phyloP scores from a whole-genome alignment of 2,329 filamentous ascomycete genomes.

The Cyphellophora europaea region DNA sequence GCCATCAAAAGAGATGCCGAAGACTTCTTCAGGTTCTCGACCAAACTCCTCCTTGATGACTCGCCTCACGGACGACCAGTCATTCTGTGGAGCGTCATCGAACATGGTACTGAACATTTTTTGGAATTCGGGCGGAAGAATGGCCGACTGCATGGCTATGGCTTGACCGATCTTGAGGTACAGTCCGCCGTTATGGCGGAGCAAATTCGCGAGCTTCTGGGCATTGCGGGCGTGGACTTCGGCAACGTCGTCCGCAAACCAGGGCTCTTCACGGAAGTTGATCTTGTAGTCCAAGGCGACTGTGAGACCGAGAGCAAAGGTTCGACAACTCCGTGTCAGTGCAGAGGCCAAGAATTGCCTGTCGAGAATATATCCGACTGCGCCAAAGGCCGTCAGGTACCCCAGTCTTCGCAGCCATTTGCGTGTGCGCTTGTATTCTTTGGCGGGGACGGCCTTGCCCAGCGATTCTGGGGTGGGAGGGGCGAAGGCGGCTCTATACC shows the following conservation, averaged over 20 bases:
- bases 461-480: slow-evolving; percentile 74
- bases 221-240: slow-evolving; percentile 79
- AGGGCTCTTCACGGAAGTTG: slow-evolving; percentile 78
- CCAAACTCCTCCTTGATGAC: slow-evolving; percentile 87
- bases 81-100: slow-evolving; percentile 90
- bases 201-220: slow-evolving; percentile 68
- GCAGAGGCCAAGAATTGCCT: slow-evolving; percentile 68
- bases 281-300: slow-evolving; percentile 92
- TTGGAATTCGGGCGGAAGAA: slow-evolving; percentile 89
- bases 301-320: slow-evolving; percentile 68
- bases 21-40: slow-evolving; percentile 76
- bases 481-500: slow-evolving; percentile 39
- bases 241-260: slow-evolving; percentile 61
- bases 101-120: slow-evolving; percentile 96
- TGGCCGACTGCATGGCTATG: slow-evolving; percentile 94
- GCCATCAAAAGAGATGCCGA: slow-evolving; percentile 73
- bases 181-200: slow-evolving; percentile 79
- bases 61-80: slow-evolving; percentile 73
- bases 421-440: slow-evolving; percentile 59
- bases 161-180: slow-evolving; percentile 98
- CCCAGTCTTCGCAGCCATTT: slow-evolving; percentile 71
- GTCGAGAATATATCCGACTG: slow-evolving; percentile 60
- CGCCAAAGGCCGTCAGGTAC: slow-evolving; percentile 50
- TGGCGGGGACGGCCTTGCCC: slow-evolving; percentile 60
- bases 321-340: slow-evolving; percentile 67